A percentile compares a stretch with the other conserved stretches of the same genome.
Conservation (phyloP, 106 monocot species). For the Amphibolis antarctica region DNA sequence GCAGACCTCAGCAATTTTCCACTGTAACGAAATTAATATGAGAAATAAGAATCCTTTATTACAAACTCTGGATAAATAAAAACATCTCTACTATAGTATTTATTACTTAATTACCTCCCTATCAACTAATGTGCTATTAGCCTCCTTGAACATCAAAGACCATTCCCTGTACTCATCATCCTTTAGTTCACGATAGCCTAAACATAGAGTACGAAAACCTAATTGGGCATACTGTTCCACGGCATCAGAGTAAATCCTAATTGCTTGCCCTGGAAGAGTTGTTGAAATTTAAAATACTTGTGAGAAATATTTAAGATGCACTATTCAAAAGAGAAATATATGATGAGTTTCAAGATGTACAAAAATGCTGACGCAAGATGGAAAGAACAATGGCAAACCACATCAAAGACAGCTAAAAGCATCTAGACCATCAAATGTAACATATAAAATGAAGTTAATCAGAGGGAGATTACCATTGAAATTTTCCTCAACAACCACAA, state of each 20-base stretch:
- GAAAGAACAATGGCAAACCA: too few relatives aligned
- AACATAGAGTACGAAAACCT: slow-evolving; percentile 71
- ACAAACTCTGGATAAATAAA: not conserved
- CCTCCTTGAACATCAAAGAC: slow-evolving; percentile 77
- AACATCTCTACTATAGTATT: not conserved
- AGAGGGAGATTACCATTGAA: too few relatives aligned
- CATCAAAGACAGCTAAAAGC: too few relatives aligned
- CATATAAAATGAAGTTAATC: too few relatives aligned
- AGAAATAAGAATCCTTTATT: not conserved
- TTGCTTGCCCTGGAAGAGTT: slow-evolving; percentile 44
- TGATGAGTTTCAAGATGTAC: too few relatives aligned
- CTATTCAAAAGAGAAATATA: too few relatives aligned
- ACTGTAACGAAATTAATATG: slow-evolving; percentile 22
- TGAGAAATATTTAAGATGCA: not conserved
- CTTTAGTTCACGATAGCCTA: slow-evolving; percentile 74
- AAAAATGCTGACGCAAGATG: too few relatives aligned
- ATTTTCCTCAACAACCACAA: too few relatives aligned
- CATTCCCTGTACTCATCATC: slow-evolving; percentile 83
- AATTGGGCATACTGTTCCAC: slow-evolving; percentile 89
- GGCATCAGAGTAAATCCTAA: slow-evolving; percentile 56
- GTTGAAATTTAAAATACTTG: too few relatives aligned
- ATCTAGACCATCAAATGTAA: too few relatives aligned
- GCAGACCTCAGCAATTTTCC: slow-evolving; percentile 83
- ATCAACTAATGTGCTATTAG: slow-evolving; percentile 65
- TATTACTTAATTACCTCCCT: slow-evolving; percentile 62